phyloP scores from a whole-genome alignment of 1,284 basidiomycete genomes.

The Meira miltonrushii region DNA sequence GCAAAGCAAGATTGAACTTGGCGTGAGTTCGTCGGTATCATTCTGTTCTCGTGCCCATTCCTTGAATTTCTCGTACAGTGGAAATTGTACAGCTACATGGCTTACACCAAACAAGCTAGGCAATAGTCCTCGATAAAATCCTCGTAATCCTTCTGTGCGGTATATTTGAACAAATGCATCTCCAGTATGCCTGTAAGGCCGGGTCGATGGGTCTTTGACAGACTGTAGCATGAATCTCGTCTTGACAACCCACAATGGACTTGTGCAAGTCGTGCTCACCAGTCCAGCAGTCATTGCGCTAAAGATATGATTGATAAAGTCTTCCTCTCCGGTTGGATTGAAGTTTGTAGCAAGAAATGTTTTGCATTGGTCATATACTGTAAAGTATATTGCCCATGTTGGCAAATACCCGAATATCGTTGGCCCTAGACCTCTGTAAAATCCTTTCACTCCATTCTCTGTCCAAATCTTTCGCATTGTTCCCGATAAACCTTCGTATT shows the following conservation, averaged over 20 bases:
- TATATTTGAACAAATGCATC: constrained; percentile 49
- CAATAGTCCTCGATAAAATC: constrained; percentile 48
- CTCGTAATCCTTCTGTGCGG: constrained; percentile 33
- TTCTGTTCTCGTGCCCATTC: constrained; percentile 10
- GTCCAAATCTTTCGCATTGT: constrained; percentile 32
- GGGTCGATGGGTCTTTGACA: constrained; percentile 9
- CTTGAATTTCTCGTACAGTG: constrained; percentile 50
- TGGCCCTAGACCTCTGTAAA: constrained; percentile 48
- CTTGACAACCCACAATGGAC: constrained; percentile 51
- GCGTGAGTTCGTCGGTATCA: constrained; percentile 18
- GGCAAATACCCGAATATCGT: constrained; percentile 51
- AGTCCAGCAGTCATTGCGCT: constrained; percentile 48
- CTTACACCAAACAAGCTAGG: constrained; percentile 45
- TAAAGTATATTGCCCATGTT: constrained; percentile 52
- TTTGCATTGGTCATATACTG: constrained; percentile 46
- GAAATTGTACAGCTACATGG: constrained; percentile 51
- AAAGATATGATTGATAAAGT: constrained; percentile 43
- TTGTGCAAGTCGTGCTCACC: constrained; percentile 43
- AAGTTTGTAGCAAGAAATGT: constrained; percentile 9
- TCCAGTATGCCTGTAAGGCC: constrained; percentile 37
- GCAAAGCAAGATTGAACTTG: constrained; percentile 37
- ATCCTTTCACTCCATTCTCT: constrained; percentile 45
- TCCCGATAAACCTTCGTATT: constrained; percentile 10
- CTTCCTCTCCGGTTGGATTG: constrained; percentile 15
- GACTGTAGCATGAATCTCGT: constrained; percentile 46